Conservation (phyloP, 2,329 filamentous ascomycete genomes). For the Microsporum canis region DNA sequence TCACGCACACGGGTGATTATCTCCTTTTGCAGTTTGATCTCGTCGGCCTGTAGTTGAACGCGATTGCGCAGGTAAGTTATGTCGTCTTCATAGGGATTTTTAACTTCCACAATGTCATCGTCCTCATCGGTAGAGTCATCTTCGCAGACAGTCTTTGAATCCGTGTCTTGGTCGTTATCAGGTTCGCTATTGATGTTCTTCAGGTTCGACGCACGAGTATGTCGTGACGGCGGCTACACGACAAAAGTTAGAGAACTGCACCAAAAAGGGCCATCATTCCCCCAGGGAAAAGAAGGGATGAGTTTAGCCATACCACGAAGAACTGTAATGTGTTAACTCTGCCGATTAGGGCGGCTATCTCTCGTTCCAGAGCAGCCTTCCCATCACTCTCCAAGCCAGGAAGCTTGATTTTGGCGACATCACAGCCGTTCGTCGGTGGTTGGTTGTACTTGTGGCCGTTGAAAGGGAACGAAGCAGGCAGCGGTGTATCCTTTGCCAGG, state of each 20-base stretch:
- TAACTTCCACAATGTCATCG: conserved; percentile 35
- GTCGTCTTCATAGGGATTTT: conserved; percentile 63
- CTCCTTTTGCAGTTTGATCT: conserved; percentile 76
- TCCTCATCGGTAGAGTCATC: conserved; percentile 25
- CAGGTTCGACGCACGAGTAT: conserved; percentile 28
- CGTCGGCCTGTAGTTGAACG: conserved; percentile 84
- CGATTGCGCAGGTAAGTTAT: conserved; percentile 78
- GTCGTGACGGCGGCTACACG: conserved; percentile 28
- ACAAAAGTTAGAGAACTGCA: neutral
- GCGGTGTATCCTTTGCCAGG: conserved; percentile 34
- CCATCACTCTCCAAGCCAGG: conserved; percentile 65
- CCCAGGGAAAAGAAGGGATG: neutral
- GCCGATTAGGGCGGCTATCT: conserved; percentile 65
- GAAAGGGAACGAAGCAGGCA: conserved; percentile 18
- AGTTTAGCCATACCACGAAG: conserved; percentile 47
- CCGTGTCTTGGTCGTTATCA: conserved; percentile 17
- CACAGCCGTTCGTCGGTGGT: conserved; percentile 38
- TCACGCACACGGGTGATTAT: conserved; percentile 77
- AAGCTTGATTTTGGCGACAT: conserved; percentile 50
- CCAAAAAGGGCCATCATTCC: neutral
- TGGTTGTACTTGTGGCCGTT: conserved; percentile 20
- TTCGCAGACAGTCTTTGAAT: conserved; percentile 2
- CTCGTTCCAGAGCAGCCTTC: conserved; percentile 69
- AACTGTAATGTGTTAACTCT: conserved; percentile 75
- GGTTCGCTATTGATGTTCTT: conserved; percentile 22